Percentiles rank a stretch among this genome's conserved stretches.
phyloP scores from a whole-genome alignment of 176 grass and related monocot species.

The Themeda triandra region DNA sequence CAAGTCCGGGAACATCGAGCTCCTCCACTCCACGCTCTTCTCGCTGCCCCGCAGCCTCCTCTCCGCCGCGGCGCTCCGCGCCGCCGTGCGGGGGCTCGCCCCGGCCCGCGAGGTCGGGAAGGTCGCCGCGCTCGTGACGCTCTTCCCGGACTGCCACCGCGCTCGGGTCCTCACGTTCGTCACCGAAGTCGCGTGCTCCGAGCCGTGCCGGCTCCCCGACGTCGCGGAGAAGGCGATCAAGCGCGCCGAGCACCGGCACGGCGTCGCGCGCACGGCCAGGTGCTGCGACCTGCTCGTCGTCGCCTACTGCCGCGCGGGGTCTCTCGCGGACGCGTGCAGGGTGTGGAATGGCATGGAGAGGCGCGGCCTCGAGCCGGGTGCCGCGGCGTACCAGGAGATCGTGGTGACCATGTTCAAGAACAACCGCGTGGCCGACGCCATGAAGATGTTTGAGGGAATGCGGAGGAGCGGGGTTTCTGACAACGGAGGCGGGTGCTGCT shows the following conservation, averaged over 20 bases:
- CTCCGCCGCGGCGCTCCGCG: constrained; percentile 43
- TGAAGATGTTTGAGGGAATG: constrained; percentile 65
- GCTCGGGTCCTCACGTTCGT: constrained; percentile 39
- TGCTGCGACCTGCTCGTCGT: constrained; percentile 54
- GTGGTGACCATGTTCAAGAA: constrained; percentile 73
- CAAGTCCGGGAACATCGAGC: constrained; percentile 57
- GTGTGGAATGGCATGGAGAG: constrained; percentile 68
- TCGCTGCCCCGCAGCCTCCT: constrained; percentile 32
- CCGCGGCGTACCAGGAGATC: constrained; percentile 56
- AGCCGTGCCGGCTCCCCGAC: constrained; percentile 47
- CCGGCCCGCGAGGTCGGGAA: constrained; percentile 58
- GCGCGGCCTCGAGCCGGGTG: constrained; percentile 46
- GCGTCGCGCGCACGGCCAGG: constrained; percentile 35
- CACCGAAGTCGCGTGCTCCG: constrained; percentile 47
- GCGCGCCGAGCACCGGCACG: constrained; percentile 48
- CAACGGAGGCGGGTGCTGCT: constrained; percentile 34
- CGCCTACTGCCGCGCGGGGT: constrained; percentile 58
- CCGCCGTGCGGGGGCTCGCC: constrained; percentile 39
- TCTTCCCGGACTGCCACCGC: constrained; percentile 32
- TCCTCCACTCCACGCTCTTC: constrained; percentile 54
- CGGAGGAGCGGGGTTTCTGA: constrained; percentile 28
- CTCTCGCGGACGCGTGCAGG: constrained; percentile 53
- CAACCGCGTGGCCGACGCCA: constrained; percentile 59
- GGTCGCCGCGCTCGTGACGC: constrained; percentile 44
- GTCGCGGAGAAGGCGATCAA: constrained; percentile 60